These are phyloP conservation scores for Aureobasidium zeae DNA, from an alignment of 2,329 filamentous ascomycete genomes.

Conservation along the genomic window DNA sequence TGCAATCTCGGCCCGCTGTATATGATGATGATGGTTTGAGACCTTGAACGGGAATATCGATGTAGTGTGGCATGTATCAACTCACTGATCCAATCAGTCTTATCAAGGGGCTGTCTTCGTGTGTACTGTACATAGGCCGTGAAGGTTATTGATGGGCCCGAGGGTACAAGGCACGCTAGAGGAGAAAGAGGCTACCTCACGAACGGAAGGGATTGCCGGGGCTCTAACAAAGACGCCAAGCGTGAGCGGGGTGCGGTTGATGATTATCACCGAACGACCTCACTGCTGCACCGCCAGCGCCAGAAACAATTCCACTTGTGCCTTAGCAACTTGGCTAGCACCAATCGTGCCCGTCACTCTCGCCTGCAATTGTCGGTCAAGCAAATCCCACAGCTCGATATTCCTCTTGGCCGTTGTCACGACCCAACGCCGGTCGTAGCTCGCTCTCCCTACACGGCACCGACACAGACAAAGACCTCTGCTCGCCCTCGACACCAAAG, in stretches of 20 bases:
- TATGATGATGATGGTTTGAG: no score
- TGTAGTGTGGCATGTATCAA: no score
- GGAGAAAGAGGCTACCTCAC: no score
- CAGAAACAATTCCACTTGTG: constrained; percentile 4
- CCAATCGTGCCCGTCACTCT: background rate
- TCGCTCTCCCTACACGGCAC: background rate
- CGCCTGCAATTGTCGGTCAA: background rate
- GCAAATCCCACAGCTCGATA: background rate
- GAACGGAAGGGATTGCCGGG: no score
- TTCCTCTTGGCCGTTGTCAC: background rate
- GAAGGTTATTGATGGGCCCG: no score
- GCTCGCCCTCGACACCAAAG: no score
- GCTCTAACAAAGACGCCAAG: no score
- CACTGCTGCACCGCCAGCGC: background rate
- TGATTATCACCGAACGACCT: constrained; percentile 12
- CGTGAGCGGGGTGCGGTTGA: constrained; percentile 4
- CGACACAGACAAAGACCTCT: no score
- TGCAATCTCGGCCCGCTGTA: constrained; percentile 7
- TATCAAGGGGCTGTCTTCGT: no score
- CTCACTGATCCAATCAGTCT: no score
- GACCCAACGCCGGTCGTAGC: background rate
- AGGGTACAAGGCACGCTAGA: background rate
- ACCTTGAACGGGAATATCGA: no score
- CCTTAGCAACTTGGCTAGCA: background rate
- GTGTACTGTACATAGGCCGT: no score